phyloP scores from a whole-genome alignment of 2,329 filamentous ascomycete species.

The Cyclaneusma minus region DNA sequence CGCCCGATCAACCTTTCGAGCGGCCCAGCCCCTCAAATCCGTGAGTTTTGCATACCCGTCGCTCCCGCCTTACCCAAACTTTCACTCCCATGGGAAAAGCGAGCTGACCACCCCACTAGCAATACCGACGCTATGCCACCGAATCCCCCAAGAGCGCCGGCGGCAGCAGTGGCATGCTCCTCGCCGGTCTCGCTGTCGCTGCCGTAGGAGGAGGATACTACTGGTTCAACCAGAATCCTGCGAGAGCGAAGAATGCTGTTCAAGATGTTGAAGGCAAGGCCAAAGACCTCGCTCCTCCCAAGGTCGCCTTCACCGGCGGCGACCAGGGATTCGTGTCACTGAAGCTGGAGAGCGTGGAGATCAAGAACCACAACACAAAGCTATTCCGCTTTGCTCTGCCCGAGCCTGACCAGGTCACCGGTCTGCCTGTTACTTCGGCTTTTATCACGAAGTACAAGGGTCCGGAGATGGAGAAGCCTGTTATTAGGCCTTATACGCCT shows the following conservation, averaged over 20 bases:
- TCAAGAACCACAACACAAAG: conserved; percentile 91
- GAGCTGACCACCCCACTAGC: conserved; percentile 24
- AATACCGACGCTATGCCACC: conserved; percentile 61
- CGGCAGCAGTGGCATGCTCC: conserved; percentile 42
- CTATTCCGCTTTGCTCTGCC: conserved; percentile 76
- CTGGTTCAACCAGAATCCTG: conserved; percentile 26
- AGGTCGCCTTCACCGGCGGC: conserved; percentile 55
- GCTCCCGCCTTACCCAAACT: conserved; percentile 10
- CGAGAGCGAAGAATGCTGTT: conserved; percentile 35
- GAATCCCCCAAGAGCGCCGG: conserved; percentile 27
- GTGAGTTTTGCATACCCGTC: conserved; percentile 26
- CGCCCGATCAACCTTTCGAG: conserved; percentile 47
- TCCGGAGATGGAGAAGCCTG: conserved; percentile 67
- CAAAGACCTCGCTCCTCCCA: conserved; percentile 25
- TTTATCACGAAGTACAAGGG: conserved; percentile 86
- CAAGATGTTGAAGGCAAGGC: conserved; percentile 41
- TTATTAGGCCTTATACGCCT: conserved; percentile 86
- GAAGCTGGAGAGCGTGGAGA: conserved; percentile 62
- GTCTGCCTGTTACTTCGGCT: conserved; percentile 69
- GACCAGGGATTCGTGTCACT: conserved; percentile 82
- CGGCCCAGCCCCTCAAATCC: conserved; percentile 47
- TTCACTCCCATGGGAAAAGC: conserved; percentile 3
- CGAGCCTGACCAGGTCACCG: conserved; percentile 70
- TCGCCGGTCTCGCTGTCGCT: conserved; percentile 41
- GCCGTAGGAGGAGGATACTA: conserved; percentile 44